Conservation (phyloP, 805 yeast species). For the Monosporozyma siamensis region DNA sequence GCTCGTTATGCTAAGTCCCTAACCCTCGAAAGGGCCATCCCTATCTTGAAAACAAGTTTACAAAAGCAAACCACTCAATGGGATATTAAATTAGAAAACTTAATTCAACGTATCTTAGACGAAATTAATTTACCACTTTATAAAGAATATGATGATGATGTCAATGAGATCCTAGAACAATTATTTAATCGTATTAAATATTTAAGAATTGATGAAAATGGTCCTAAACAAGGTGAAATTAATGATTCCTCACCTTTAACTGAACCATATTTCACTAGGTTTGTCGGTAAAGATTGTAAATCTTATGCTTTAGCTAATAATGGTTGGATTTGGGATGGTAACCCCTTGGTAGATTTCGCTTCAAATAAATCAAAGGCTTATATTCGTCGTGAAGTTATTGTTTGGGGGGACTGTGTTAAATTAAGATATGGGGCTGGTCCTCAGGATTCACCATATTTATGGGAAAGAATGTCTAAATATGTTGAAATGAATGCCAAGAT, state of each 20-base stretch:
- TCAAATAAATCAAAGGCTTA: constrained; percentile 70
- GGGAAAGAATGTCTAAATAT: constrained; percentile 82
- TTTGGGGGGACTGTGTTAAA: constrained; percentile 97
- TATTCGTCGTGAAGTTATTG: constrained; percentile 82
- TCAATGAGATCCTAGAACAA: constrained; percentile 54
- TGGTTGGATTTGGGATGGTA: constrained; percentile 98
- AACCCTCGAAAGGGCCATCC: constrained; percentile 42
- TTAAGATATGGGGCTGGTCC: constrained; percentile 72
- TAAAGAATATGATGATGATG: constrained; percentile 65
- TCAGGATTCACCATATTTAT: constrained; percentile 77
- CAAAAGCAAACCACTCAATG: constrained; percentile 29
- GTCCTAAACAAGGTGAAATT: constrained; percentile 70
- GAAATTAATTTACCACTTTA: constrained; percentile 71
- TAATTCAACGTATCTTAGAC: constrained; percentile 50
- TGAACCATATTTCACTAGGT: constrained; percentile 82
- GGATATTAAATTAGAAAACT: constrained; percentile 22
- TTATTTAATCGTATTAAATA: constrained; percentile 68
- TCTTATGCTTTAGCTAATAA: constrained; percentile 78
- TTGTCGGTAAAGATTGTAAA: constrained; percentile 42
- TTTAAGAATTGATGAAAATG: constrained; percentile 66
- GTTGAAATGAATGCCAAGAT: constrained; percentile 59
- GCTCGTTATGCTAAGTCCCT: constrained; percentile 47
- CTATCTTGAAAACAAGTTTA: constrained; percentile 37
- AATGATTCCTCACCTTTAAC: constrained; percentile 51
- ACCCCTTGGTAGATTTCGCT: constrained; percentile 90